phyloP scores from a whole-genome alignment of 768 basidiomycete species.

The Collybia nuda region DNA sequence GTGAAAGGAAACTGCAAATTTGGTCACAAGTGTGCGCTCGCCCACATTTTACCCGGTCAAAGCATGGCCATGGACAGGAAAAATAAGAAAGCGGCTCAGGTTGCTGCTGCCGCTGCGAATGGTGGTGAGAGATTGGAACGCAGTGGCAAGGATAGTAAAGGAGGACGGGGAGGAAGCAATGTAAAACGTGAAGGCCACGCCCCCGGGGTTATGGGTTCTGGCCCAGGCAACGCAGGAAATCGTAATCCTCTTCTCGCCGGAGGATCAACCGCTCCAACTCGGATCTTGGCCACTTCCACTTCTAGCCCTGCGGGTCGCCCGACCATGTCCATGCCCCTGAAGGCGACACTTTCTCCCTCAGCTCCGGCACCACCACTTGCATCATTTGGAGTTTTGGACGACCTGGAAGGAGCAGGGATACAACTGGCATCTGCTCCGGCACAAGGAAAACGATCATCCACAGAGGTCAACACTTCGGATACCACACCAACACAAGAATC shows the following conservation, averaged over 20 bases:
- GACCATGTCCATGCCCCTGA: constrained; percentile 67
- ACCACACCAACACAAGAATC: constrained; percentile 3
- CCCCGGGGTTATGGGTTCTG: constrained; percentile 3
- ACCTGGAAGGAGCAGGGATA: constrained; percentile 38
- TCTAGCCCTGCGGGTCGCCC: constrained; percentile 44
- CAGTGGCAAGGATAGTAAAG: constrained; percentile 25
- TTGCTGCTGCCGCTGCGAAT: constrained; percentile 49
- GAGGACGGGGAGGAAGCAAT: constrained; percentile 33
- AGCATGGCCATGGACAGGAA: constrained; percentile 94
- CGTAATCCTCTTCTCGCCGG: constrained; percentile 44
- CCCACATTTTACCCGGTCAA: constrained; percentile 93
- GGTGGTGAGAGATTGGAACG: constrained; percentile 27
- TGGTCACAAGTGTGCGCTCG: constrained; percentile 84
- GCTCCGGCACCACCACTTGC: constrained; percentile 80
- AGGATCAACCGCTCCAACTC: constrained; percentile 71
- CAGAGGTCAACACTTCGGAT: constrained; percentile 9
- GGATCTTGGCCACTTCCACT: constrained; percentile 28
- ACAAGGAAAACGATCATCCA: constrained; percentile 26
- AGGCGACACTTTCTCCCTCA: constrained; percentile 71
- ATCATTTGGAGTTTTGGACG: constrained; percentile 66
- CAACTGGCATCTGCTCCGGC: constrained; percentile 47
- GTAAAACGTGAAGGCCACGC: constrained; percentile 34
- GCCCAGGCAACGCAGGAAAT: constrained; percentile 17
- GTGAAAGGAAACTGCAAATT: constrained; percentile 87
- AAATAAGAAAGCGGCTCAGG: constrained; percentile 91